These are phyloP conservation scores for Cyclotella kingstonii DNA, from an alignment of 108 stramenopile species.

Conservation along the genomic window DNA sequence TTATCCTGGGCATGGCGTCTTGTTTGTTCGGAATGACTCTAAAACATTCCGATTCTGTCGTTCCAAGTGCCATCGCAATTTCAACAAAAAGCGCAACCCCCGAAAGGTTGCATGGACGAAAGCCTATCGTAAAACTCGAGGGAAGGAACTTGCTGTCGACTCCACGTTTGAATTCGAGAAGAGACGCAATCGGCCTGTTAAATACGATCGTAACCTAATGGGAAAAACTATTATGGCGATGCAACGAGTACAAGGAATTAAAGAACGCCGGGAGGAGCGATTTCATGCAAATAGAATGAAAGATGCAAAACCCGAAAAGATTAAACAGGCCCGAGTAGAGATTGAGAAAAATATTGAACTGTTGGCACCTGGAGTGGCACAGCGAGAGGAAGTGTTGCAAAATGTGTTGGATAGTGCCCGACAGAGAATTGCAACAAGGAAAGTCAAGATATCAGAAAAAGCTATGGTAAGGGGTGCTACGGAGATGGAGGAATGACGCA, in stretches of 20 bases:
- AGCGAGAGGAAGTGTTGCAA: conserved; percentile 82
- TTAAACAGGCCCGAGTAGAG: conserved; percentile 84
- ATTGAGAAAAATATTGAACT: conserved; percentile 88
- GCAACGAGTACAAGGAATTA: conserved; percentile 91
- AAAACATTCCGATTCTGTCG: conserved; percentile 99
- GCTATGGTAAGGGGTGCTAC: conserved; percentile 26
- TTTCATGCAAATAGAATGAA: conserved; percentile 88
- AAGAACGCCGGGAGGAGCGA: conserved; percentile 74
- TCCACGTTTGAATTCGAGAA: conserved; percentile 99
- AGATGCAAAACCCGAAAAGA: conserved; percentile 85
- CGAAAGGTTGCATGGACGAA: conserved; percentile 99
- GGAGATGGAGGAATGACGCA: conserved; percentile 46
- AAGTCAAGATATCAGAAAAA: conserved; percentile 45
- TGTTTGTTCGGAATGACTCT: conserved; percentile 98
- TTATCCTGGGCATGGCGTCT: conserved; percentile 98
- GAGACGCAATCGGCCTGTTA: conserved; percentile 95
- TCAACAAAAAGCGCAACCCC: conserved; percentile 98
- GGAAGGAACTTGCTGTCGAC: conserved; percentile 96
- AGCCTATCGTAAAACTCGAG: conserved; percentile 95
- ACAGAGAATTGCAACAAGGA: conserved; percentile 79
- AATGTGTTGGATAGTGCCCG: conserved; percentile 84
- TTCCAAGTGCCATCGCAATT: conserved; percentile 98
- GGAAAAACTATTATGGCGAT: conserved; percentile 97
- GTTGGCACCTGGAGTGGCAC: conserved; percentile 85
- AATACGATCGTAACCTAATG: conserved; percentile 96